Evolutionary conservation across 257 asterid genomes (phyloP), one percentile per base, ranked within the genome.

Genomic region (Euphrasia confusa): DNA sequence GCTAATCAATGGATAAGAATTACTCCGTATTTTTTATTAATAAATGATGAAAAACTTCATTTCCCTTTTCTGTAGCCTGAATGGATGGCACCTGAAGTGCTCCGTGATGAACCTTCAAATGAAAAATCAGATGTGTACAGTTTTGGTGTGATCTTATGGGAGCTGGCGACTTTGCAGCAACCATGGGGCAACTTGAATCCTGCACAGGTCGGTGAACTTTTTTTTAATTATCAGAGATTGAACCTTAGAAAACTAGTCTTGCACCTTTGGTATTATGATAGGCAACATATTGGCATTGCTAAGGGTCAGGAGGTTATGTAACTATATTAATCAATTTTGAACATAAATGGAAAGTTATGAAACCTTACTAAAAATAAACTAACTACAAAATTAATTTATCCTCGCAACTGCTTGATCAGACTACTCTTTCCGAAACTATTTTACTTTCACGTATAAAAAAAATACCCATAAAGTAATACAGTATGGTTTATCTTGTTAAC

Each of bases 41-140:
- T 21, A 21, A 21, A 21, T 21, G 24, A 4, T 50, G 17, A 50
- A 4, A 50, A n/a, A 15, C 42, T 37, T 68, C 18, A 9, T n/a
- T 53, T 13, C 33, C n/a, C 62, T 75, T 52, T 24, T 42, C 69
- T 72, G 68, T 75, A 89, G 98, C 97, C 98, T 24, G 97, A 92
- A 84, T 92, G 98, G 98, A 92, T 92, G 98, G 97, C 98, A 59
- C 98, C 98, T 26, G 98, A 92, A 84, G 97, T 92, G 70, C 89
- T 92, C 54, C 95, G 98, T 30, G 95, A 86, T 77, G 98, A 92
- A 72, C 97, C 81, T 65, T 89, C 95, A 75, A 89, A 92, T 78
- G 98, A 92, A 78, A 92, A 92, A 73, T 89, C 98, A 39, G 98
- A 92, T 61, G 83, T 92, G 8, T 92, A 86, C 77, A 92, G 98